phyloP scores from a whole-genome alignment of 2,329 filamentous ascomycete genomes.

The Leptographium flavum region DNA sequence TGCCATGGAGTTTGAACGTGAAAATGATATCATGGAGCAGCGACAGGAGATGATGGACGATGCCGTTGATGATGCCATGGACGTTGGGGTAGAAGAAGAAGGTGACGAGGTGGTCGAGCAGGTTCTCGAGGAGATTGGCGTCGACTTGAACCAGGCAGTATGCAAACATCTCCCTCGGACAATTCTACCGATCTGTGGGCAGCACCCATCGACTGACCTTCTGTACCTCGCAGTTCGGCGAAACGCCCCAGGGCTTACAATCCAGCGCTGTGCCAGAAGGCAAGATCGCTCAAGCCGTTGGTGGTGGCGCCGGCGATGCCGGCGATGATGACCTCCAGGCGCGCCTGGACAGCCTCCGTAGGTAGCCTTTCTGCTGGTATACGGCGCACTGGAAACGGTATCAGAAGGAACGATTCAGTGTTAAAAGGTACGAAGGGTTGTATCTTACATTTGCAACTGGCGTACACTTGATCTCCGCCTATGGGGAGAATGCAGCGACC shows the following conservation, averaged over 20 bases:
- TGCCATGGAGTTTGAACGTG: conserved; percentile 96
- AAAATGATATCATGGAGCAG: conserved; percentile 99
- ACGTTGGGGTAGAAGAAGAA: conserved; percentile 80
- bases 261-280: conserved; percentile 57
- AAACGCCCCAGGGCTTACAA: conserved; percentile 76
- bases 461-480: too few species aligned
- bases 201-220: not conserved
- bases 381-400: too few species aligned
- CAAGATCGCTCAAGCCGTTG: conserved; percentile 75
- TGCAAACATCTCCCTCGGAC: conserved; percentile 10
- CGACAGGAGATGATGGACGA: conserved; percentile 99
- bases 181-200: not conserved
- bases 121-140: conserved; percentile 89
- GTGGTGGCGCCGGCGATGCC: conserved; percentile 38
- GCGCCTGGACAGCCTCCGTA: conserved; percentile 72
- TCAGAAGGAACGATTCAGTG: too few species aligned
- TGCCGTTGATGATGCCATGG: conserved; percentile 92
- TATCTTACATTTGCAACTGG: too few species aligned
- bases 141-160: conserved; percentile 83
- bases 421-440: too few species aligned
- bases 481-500: too few species aligned
- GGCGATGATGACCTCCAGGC: conserved; percentile 93
- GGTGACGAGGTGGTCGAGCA: conserved; percentile 95
- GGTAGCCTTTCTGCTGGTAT: conserved; percentile 19
- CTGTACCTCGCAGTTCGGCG: conserved; percentile 53